phyloP scores from a whole-genome alignment of 345 rosid genomes.

The Salix caprea region DNA sequence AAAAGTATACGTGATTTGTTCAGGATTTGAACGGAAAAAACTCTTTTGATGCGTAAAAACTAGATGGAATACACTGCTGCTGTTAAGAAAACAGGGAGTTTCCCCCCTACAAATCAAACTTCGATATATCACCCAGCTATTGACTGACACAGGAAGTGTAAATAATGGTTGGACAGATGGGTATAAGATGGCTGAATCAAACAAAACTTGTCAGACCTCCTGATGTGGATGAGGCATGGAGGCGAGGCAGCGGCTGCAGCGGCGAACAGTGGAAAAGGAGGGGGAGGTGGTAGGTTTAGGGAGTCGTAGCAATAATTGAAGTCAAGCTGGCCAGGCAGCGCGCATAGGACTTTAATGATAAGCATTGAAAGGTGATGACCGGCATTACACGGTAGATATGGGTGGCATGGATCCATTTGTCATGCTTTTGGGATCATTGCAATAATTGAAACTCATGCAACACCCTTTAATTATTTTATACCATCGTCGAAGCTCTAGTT shows the following conservation, averaged over 20 bases:
- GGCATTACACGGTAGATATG: not conserved
- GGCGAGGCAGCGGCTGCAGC: not conserved
- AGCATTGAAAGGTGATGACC: not conserved
- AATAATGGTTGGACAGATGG: too few species aligned
- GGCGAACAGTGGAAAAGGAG: not conserved
- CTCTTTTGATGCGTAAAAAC: too few species aligned
- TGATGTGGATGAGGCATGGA: not conserved
- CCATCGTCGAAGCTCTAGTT: not conserved
- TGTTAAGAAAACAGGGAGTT: too few species aligned
- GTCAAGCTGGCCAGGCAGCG: not conserved
- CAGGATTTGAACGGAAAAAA: too few species aligned
- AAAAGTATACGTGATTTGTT: too few species aligned
- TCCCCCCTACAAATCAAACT: too few species aligned
- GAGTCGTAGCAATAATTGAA: constrained; percentile 11
- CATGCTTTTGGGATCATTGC: constrained; percentile 14
- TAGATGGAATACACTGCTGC: too few species aligned
- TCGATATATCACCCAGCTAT: too few species aligned
- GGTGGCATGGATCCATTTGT: constrained; percentile 9
- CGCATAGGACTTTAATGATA: not conserved
- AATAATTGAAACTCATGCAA: constrained; percentile 17
- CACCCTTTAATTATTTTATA: not conserved
- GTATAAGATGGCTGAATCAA: too few species aligned
- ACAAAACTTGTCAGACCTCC: not conserved
- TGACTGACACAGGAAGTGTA: too few species aligned
- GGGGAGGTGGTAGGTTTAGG: not conserved